A percentile compares a stretch with the other conserved stretches of the same genome.
phyloP scores from a whole-genome alignment of 2,329 filamentous ascomycete species.

The Arthrobotrys musiformis region DNA sequence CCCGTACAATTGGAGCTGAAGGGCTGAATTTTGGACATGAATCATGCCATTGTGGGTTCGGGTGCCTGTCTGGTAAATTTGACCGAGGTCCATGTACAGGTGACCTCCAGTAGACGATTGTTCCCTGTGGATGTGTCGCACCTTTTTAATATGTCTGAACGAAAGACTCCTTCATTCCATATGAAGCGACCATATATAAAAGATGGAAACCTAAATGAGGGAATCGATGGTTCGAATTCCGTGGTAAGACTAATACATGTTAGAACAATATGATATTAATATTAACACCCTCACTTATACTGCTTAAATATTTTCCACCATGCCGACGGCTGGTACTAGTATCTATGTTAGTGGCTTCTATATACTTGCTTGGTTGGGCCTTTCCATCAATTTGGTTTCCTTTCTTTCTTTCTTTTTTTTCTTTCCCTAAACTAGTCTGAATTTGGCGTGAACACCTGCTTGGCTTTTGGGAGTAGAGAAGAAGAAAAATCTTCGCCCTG shows the following conservation, averaged over 20 bases:
- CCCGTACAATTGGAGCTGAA: neutral
- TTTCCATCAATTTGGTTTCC: neutral
- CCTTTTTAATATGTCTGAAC: neutral
- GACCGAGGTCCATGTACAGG: neutral
- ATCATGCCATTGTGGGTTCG: constrained; percentile 4
- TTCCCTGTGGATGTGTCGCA: constrained; percentile 5
- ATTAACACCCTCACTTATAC: constrained; percentile 53
- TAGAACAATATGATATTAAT: constrained; percentile 51
- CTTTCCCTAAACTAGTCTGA: neutral
- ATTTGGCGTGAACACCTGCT: neutral
- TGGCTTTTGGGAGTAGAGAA: neutral
- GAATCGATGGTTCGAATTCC: constrained; percentile 23
- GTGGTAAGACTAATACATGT: constrained; percentile 50
- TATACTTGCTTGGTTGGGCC: neutral
- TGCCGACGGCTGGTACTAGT: constrained; percentile 1
- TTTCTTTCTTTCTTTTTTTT: neutral
- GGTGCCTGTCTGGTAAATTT: neutral
- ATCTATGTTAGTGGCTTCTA: neutral
- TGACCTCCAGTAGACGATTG: neutral
- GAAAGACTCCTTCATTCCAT: constrained; percentile 27
- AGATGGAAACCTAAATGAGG: constrained; percentile 41
- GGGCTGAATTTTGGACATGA: constrained; percentile 6
- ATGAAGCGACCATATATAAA: constrained; percentile 48
- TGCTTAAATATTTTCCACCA: constrained; percentile 37
- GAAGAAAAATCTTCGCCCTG: neutral